Conservation (phyloP, 805 yeast species). For the Lachancea nothofagi region DNA sequence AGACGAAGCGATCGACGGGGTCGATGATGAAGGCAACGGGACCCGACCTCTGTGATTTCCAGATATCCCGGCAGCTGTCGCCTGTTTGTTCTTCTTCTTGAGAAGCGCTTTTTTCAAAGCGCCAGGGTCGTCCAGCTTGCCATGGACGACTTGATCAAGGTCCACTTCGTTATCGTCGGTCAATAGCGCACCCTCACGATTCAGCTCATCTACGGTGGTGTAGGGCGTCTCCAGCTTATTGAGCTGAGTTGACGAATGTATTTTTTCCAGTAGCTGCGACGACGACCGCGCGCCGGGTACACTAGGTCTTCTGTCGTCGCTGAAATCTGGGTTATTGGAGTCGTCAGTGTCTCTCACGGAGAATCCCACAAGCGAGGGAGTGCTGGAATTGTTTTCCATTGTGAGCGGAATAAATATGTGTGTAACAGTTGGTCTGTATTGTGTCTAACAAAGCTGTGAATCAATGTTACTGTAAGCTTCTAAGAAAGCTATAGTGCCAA, state of each 20-base stretch:
- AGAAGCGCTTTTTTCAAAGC: constrained; percentile 14
- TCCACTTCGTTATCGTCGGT: constrained; percentile 32
- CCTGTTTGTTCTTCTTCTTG: constrained; percentile 11
- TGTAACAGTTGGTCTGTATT: too few species aligned
- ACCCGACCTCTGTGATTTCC: too few species aligned
- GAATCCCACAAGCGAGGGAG: constrained; percentile 28
- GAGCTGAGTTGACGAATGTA: constrained; percentile 10
- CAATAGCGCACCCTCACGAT: constrained; percentile 33
- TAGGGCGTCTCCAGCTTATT: constrained; percentile 15
- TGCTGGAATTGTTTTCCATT: constrained; percentile 10
- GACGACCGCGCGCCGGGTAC: constrained; percentile 10
- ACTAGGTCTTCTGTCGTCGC: constrained; percentile 10
- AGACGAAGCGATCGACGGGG: constrained; percentile 6
- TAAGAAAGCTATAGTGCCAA: too few species aligned
- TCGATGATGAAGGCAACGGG: constrained; percentile 14
- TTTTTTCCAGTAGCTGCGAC: constrained; percentile 12
- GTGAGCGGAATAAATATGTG: too few species aligned
- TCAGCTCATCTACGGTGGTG: constrained; percentile 31
- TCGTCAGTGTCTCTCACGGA: constrained; percentile 29
- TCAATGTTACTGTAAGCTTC: too few species aligned
- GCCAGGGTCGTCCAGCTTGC: constrained; percentile 15
- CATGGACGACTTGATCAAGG: constrained; percentile 21
- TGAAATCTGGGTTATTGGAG: constrained; percentile 19
- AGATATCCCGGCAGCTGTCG: too few species aligned
- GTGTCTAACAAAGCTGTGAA: too few species aligned